These are phyloP conservation scores for Globisporangium heterothallicum DNA, from an alignment of 352 stramenopile species.

Conservation along the genomic window DNA sequence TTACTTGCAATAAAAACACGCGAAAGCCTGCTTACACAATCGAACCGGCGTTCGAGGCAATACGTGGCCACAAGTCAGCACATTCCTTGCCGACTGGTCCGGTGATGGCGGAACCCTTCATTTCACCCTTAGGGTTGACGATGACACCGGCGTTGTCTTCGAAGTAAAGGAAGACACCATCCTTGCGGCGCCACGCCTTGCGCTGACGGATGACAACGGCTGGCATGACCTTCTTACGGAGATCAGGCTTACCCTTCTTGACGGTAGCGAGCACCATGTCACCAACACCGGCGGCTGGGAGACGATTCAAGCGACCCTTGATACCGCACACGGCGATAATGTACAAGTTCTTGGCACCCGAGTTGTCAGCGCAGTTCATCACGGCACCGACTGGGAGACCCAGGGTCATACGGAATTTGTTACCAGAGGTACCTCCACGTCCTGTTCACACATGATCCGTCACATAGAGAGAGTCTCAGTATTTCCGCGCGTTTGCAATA, in stretches of 20 bases:
- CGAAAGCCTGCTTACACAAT: slow-evolving; percentile 93
- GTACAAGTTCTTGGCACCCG: slow-evolving; percentile 99
- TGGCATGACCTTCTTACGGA: slow-evolving; percentile 99
- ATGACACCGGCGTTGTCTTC: slow-evolving; percentile 99
- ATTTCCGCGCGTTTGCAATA: not conserved
- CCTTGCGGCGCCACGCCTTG: slow-evolving; percentile 99
- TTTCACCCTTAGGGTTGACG: slow-evolving; percentile 99
- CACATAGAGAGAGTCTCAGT: no score
- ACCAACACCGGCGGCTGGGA: slow-evolving; percentile 97
- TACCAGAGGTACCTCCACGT: slow-evolving; percentile 95
- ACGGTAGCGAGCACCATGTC: slow-evolving; percentile 99
- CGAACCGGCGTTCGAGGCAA: slow-evolving; percentile 98
- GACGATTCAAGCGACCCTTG: slow-evolving; percentile 98
- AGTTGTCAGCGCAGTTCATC: slow-evolving; percentile 99
- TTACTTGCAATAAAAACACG: not conserved
- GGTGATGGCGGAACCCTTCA: slow-evolving; percentile 99
- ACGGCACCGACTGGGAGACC: slow-evolving; percentile 98
- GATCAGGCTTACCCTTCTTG: slow-evolving; percentile 99
- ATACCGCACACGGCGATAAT: slow-evolving; percentile 99
- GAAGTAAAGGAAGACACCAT: slow-evolving; percentile 99
- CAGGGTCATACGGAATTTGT: slow-evolving; percentile 99
- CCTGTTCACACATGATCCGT: no score
- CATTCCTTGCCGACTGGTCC: slow-evolving; percentile 99
- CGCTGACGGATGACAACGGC: slow-evolving; percentile 98
- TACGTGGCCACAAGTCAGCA: slow-evolving; percentile 99